Conservation (phyloP, 495 filamentous ascomycete genomes). For the Zalerion maritima region DNA sequence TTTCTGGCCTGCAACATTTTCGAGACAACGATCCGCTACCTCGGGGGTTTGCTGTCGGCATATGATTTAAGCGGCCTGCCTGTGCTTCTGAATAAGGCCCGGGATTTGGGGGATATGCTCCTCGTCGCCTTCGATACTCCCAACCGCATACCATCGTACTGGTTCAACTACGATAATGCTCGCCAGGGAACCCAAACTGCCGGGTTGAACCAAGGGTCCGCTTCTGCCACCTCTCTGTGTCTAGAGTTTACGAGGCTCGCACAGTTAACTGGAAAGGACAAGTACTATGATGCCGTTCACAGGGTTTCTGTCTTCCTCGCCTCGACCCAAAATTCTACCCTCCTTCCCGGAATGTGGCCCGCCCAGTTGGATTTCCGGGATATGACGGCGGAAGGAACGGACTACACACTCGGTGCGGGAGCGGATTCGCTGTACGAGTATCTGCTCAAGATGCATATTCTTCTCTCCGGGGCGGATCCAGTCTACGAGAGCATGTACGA, state of each 20-base stretch:
- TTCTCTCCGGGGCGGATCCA: constrained; percentile 53
- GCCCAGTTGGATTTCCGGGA: constrained; percentile 41
- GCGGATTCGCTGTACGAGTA: constrained; percentile 80
- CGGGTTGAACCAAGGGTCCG: constrained; percentile 37
- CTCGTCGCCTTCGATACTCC: constrained; percentile 81
- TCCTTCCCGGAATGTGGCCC: constrained; percentile 75
- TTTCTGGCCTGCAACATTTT: constrained; percentile 45
- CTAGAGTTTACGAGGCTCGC: constrained; percentile 66
- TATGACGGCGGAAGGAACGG: constrained; percentile 15
- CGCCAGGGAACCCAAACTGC: constrained; percentile 48
- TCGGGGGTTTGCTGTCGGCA: constrained; percentile 64
- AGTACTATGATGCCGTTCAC: constrained; percentile 71
- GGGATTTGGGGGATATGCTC: constrained; percentile 69
- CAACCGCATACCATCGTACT: constrained; percentile 70
- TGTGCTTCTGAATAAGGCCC: constrained; percentile 59
- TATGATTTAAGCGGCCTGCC: constrained; percentile 51
- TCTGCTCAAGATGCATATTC: constrained; percentile 42
- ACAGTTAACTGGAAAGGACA: constrained; percentile 37
- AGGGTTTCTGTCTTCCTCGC: constrained; percentile 62
- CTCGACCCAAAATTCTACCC: constrained; percentile 48
- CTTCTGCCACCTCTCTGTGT: constrained; percentile 55
- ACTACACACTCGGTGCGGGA: constrained; percentile 57
- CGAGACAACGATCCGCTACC: constrained; percentile 66
- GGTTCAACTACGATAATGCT: constrained; percentile 41
- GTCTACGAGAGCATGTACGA: constrained; percentile 60